Evolutionary conservation across 148 eudicot species (phyloP).

Genomic region (Amaranthus cruentus): DNA sequence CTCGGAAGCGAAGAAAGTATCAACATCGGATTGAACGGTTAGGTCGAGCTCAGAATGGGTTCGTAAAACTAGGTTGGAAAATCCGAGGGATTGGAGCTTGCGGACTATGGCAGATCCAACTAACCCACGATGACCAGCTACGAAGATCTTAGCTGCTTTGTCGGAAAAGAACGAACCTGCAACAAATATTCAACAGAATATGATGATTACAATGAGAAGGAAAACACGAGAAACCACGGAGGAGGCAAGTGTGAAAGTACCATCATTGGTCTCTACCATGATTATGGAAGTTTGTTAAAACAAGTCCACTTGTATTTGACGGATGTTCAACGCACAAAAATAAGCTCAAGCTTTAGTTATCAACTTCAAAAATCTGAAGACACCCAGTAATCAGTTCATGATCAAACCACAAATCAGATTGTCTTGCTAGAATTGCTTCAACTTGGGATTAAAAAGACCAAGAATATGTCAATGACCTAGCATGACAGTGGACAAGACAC

Average conservation of each 20-base stretch:
- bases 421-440: too few relatives aligned
- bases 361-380: background rate
- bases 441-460: too few relatives aligned
- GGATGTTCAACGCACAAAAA: background rate
- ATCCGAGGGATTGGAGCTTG: constrained; percentile 52
- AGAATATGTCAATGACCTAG: too few relatives aligned
- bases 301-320: background rate
- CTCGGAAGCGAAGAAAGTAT: constrained; percentile 65
- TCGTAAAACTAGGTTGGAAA: constrained; percentile 55
- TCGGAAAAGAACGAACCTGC: constrained; percentile 37
- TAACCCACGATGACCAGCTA: constrained; percentile 94
- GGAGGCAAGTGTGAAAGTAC: background rate
- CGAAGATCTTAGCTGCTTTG: constrained; percentile 71
- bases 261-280: constrained; percentile 14
- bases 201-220: background rate
- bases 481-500: too few relatives aligned
- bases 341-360: background rate
- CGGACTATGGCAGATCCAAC: constrained; percentile 90
- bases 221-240: background rate
- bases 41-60: constrained; percentile 90
- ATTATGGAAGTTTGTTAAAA: background rate
- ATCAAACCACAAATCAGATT: too few relatives aligned
- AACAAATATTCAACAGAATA: background rate
- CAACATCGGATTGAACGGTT: constrained; percentile 66
- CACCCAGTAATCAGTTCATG: background rate